Evolutionary conservation across 176 grass and related monocot species (phyloP).

Genomic region (Stipa capillata): DNA sequence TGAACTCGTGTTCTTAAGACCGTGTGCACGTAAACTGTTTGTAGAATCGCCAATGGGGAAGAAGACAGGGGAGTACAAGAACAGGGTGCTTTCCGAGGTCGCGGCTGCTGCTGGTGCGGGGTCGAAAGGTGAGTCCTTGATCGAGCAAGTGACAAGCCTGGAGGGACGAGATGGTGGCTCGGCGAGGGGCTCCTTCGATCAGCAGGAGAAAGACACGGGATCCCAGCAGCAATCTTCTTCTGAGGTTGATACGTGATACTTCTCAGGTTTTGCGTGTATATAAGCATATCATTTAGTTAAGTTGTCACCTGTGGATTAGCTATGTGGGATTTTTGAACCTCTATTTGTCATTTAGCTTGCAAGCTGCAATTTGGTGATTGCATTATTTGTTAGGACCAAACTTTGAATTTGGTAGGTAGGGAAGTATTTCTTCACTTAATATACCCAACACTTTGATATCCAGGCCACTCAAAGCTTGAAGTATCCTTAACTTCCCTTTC

Average conservation of each 20-base stretch:
- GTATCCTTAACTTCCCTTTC: neutral
- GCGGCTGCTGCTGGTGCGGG: neutral
- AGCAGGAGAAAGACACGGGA: neutral
- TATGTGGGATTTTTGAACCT: neutral
- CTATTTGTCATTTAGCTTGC: conserved; percentile 14
- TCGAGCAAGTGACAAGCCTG: conserved; percentile 11
- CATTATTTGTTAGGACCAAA: conserved; percentile 4
- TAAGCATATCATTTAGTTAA: conserved; percentile 6
- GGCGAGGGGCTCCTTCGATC: neutral
- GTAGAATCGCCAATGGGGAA: conserved; percentile 19
- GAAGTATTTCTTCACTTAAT: neutral
- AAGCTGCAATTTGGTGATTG: conserved; percentile 2
- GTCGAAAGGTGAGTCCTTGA: neutral
- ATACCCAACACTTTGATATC: neutral
- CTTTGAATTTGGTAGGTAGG: conserved; percentile 6
- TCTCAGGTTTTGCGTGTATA: neutral
- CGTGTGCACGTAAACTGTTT: neutral
- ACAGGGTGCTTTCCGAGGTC: conserved; percentile 27
- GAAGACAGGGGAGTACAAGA: conserved; percentile 15
- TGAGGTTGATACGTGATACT: conserved; percentile 4
- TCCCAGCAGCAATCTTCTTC: conserved; percentile 18
- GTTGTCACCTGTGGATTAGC: conserved; percentile 7
- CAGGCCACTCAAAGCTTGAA: neutral
- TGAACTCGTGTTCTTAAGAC: neutral
- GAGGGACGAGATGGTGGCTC: neutral